Percentiles rank a stretch among this genome's conserved stretches.
Conservation (phyloP, 768 basidiomycete genomes). For the Psilocybe azurescens region DNA sequence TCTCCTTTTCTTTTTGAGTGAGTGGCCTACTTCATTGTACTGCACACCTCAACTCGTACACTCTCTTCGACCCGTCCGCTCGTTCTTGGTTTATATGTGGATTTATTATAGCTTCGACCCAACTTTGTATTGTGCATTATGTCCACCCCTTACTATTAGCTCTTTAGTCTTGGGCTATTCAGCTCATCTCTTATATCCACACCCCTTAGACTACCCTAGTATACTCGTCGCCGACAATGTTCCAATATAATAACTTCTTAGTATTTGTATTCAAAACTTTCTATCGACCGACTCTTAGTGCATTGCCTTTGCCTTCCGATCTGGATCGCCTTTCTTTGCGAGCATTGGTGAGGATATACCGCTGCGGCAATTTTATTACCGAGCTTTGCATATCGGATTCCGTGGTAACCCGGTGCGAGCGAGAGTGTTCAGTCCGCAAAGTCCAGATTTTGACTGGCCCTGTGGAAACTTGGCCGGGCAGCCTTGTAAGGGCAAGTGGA, state of each 20-base stretch:
- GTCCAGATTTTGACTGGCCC: too few relatives aligned
- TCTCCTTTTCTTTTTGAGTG: constrained; percentile 4
- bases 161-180: neutral
- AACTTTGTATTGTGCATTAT: constrained; percentile 3
- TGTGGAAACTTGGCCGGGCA: too few relatives aligned
- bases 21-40: constrained; percentile 1
- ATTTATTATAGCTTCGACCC: neutral
- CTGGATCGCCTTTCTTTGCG: too few relatives aligned
- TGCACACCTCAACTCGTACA: constrained; percentile 10
- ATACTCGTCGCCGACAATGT: constrained; percentile 12
- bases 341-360: too few relatives aligned
- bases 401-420: too few relatives aligned
- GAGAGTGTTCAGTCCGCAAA: too few relatives aligned
- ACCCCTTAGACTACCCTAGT: constrained; percentile 20
- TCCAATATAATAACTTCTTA: constrained; percentile 8
- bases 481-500: too few relatives aligned
- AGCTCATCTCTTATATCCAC: neutral
- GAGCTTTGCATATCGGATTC: too few relatives aligned
- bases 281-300: too few relatives aligned
- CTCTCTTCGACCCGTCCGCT: constrained; percentile 10
- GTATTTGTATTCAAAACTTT: constrained; percentile 6
- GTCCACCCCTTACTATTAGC: neutral
- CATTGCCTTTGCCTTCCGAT: too few relatives aligned
- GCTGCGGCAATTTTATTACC: too few relatives aligned
- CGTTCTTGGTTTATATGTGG: constrained; percentile 11